Evolutionary conservation across 129 eudicot genomes (phyloP).

Genomic region (Flaveria linearis): DNA sequence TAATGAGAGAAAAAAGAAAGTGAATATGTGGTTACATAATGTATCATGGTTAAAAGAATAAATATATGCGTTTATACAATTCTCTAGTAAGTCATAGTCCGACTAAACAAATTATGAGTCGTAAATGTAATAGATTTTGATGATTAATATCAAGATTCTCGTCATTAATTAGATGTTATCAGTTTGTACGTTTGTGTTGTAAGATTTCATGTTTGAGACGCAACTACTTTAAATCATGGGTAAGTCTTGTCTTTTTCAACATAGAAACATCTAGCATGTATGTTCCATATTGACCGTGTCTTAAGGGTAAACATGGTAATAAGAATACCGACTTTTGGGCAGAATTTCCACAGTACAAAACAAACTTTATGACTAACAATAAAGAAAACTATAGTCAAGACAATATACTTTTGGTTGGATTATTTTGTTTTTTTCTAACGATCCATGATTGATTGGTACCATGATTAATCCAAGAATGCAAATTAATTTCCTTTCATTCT

Average conservation of each 20-base stretch:
- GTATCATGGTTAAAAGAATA: too few species aligned
- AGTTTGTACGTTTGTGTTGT: too few species aligned
- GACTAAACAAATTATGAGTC: too few species aligned
- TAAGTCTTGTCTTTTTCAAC: neutral
- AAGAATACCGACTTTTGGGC: neutral
- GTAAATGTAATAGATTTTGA: neutral
- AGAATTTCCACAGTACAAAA: slow-evolving; percentile 5
- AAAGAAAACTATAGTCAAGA: neutral
- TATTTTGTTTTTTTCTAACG: neutral
- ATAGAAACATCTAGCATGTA: slow-evolving; percentile 1
- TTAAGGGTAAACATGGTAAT: neutral
- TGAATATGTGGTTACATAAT: too few species aligned
- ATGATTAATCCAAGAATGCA: neutral
- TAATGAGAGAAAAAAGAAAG: too few species aligned
- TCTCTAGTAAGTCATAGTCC: too few species aligned
- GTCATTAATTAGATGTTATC: neutral
- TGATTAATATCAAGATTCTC: neutral
- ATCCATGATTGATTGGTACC: neutral
- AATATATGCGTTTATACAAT: too few species aligned
- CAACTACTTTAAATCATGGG: neutral
- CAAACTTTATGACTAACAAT: neutral
- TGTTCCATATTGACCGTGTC: slow-evolving; percentile 2
- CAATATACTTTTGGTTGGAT: neutral
- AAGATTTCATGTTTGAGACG: neutral
- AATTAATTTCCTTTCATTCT: neutral